Percentiles rank a stretch among this genome's conserved stretches.
Evolutionary conservation across 352 stramenopile species (phyloP).

Genomic region (Phytophthora ohioensis): DNA sequence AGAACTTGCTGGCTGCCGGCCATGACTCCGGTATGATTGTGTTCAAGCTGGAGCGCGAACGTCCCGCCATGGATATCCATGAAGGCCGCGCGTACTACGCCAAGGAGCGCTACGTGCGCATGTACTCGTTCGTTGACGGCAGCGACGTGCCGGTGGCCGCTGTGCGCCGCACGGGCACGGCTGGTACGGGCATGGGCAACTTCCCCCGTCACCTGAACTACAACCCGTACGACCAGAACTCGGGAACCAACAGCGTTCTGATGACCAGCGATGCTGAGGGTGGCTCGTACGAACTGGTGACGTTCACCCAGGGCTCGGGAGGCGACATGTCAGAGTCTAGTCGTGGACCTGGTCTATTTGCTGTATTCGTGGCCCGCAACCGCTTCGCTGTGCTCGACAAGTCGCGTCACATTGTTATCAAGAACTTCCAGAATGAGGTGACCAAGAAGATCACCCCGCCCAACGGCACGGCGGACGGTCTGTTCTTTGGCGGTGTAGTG

Average conservation of each 20-base stretch:
- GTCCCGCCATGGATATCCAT: conserved; percentile 93
- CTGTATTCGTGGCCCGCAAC: conserved; percentile 98
- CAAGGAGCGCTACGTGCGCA: conserved; percentile 98
- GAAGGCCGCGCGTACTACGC: conserved; percentile 95
- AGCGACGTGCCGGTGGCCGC: conserved; percentile 80
- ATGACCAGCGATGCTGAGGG: conserved; percentile 97
- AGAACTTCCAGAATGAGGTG: conserved; percentile 99
- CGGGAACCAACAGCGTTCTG: conserved; percentile 90
- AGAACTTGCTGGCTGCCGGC: conserved; percentile 98
- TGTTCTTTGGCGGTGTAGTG: conserved; percentile 97
- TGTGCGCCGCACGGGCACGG: conserved; percentile 72
- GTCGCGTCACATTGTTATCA: conserved; percentile 97
- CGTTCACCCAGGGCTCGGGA: conserved; percentile 84
- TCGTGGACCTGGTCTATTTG: conserved; percentile 94
- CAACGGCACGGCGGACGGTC: conserved; percentile 93
- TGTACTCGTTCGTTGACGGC: conserved; percentile 94
- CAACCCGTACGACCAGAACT: conserved; percentile 96
- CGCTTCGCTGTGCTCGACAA: conserved; percentile 99
- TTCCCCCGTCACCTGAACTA: conserved; percentile 95
- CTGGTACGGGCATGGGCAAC: conserved; percentile 91
- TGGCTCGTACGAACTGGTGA: conserved; percentile 98
- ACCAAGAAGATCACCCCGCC: conserved; percentile 98
- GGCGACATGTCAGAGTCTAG: conserved; percentile 93
- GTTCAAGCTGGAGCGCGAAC: conserved; percentile 98
- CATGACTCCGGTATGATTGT: conserved; percentile 99